Conservation (phyloP, 2,329 filamentous ascomycete genomes). For the Pseudogymnoascus sp. region DNA sequence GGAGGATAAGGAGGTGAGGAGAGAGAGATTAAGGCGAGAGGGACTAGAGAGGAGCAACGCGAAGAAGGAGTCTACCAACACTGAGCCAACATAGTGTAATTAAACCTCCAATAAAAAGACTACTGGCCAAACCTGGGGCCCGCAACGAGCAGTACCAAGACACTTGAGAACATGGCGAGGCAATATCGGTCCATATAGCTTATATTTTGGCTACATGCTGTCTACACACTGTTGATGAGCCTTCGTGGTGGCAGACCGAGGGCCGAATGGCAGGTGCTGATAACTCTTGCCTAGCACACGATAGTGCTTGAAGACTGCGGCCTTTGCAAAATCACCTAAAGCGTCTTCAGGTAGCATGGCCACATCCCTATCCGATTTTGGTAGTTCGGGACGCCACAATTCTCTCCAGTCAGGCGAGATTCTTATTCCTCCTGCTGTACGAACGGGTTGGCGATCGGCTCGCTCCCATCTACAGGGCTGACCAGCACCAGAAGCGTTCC, state of each 20-base stretch:
- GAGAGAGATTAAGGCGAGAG: conserved; percentile 48
- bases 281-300: conserved; percentile 4
- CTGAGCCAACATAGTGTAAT: background rate
- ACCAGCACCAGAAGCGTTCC: conserved; percentile 90
- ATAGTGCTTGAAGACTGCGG: conserved; percentile 3
- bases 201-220: background rate
- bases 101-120: background rate
- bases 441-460: conserved; percentile 94
- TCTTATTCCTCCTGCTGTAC: conserved; percentile 60
- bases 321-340: background rate
- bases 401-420: conserved; percentile 1
- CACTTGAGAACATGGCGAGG: background rate
- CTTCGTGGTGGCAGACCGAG: background rate
- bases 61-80: background rate
- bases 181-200: background rate
- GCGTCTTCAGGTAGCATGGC: background rate
- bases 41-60: conserved; percentile 41
- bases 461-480: conserved; percentile 86
- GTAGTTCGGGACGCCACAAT: background rate
- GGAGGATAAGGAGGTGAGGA: conserved; percentile 45
- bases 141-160: background rate
- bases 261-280: conserved; percentile 1
- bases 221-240: background rate
- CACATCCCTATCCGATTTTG: background rate
- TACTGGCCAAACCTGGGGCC: background rate